Percentiles rank a stretch among this genome's conserved stretches.
These are phyloP conservation scores for Claviceps monticola DNA, from an alignment of 2,329 filamentous ascomycete genomes.

Conservation along the genomic window DNA sequence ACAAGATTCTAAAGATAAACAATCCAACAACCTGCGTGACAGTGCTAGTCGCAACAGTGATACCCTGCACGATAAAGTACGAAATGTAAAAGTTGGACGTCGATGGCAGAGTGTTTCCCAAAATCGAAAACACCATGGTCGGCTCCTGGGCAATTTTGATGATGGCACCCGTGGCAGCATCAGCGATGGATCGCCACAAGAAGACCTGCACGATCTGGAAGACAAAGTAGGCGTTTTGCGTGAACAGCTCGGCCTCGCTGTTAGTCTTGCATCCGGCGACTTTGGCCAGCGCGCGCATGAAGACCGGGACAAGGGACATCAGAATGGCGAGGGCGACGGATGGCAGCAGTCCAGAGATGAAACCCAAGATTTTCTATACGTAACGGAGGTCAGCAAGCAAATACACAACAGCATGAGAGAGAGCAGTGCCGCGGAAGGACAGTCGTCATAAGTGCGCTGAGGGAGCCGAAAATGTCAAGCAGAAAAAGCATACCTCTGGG, in stretches of 20 bases:
- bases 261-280: conserved; percentile 65
- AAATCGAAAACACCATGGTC: conserved; percentile 41
- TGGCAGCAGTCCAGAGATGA: conserved; percentile 74
- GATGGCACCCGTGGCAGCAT: conserved; percentile 59
- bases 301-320: conserved; percentile 64
- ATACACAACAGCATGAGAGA: background rate
- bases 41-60: conserved; percentile 60
- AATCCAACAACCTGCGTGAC: conserved; percentile 56
- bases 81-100: conserved; percentile 89
- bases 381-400: too few relatives aligned
- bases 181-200: conserved; percentile 69
- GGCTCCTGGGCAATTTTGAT: conserved; percentile 51
- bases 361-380: conserved; percentile 45
- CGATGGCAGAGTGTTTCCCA: conserved; percentile 62
- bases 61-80: conserved; percentile 76
- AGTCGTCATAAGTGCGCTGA: too few relatives aligned
- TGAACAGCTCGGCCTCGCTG: conserved; percentile 72
- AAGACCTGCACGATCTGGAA: conserved; percentile 94
- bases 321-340: conserved; percentile 65
- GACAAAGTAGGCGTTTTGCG: conserved; percentile 82
- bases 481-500: conserved; percentile 29
- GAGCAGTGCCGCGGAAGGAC: background rate
- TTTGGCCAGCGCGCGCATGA: conserved; percentile 57
- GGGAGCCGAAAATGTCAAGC: background rate
- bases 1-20: conserved; percentile 52